Conservation (phyloP, 1,284 basidiomycete genomes). For the Leucoagaricus sp. region DNA sequence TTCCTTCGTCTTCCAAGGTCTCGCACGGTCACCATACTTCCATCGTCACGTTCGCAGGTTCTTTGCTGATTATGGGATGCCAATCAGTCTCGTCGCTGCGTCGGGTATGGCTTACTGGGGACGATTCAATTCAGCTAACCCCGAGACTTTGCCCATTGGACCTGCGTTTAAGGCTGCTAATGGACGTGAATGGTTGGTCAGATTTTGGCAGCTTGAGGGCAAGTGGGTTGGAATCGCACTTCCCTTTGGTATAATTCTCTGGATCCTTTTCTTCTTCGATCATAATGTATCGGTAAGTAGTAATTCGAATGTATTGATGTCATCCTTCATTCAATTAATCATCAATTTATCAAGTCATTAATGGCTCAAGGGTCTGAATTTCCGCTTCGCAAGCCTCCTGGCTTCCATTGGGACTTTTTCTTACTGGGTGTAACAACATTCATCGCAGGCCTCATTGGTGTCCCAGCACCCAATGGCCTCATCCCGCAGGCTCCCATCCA, state of each 20-base stretch:
- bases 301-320: neutral
- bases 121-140: slow-evolving; percentile 63
- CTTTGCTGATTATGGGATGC: slow-evolving; percentile 88
- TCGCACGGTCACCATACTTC: slow-evolving; percentile 67
- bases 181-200: slow-evolving; percentile 83
- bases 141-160: slow-evolving; percentile 69
- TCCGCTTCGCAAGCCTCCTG: slow-evolving; percentile 89
- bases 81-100: slow-evolving; percentile 73
- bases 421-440: slow-evolving; percentile 92
- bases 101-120: slow-evolving; percentile 88
- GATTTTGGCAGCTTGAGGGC: slow-evolving; percentile 88
- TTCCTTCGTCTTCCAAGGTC: slow-evolving; percentile 71
- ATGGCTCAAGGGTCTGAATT: slow-evolving; percentile 94
- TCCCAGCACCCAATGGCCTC: slow-evolving; percentile 93
- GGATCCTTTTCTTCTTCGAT: slow-evolving; percentile 78
- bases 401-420: slow-evolving; percentile 92
- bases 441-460: slow-evolving; percentile 85
- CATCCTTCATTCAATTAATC: neutral
- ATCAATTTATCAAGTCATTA: slow-evolving; percentile 58
- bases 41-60: slow-evolving; percentile 76
- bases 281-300: slow-evolving; percentile 79
- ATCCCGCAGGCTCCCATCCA: slow-evolving; percentile 98
- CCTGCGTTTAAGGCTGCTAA: slow-evolving; percentile 75
- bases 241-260: slow-evolving; percentile 71
- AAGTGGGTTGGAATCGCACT: slow-evolving; percentile 89